Evolutionary conservation across 192 early-diverging fungal species (phyloP).

Genomic region (Entomortierella beljakovae): DNA sequence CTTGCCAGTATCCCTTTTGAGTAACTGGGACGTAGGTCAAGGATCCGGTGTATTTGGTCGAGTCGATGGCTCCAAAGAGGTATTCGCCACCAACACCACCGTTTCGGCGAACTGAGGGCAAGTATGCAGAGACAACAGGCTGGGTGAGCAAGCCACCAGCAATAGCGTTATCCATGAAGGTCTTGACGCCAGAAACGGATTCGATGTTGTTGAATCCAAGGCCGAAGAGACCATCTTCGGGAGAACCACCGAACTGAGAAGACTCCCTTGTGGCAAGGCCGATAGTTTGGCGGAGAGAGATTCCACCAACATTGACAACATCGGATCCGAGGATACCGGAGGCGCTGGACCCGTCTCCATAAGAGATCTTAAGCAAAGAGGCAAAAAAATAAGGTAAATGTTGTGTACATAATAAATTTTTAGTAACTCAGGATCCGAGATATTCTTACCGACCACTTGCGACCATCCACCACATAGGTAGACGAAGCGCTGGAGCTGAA

Average conservation of each 20-base stretch:
- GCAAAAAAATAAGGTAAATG: too few species aligned
- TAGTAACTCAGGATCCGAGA: too few species aligned
- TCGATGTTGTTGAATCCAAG: constrained; percentile 68
- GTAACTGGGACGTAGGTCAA: constrained; percentile 69
- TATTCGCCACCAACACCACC: constrained; percentile 59
- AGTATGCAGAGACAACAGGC: constrained; percentile 72
- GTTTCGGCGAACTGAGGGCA: constrained; percentile 59
- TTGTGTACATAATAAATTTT: too few species aligned
- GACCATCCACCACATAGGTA: constrained; percentile 66
- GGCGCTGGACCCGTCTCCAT: constrained; percentile 70
- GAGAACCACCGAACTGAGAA: constrained; percentile 63
- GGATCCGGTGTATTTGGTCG: constrained; percentile 58
- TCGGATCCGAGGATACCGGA: constrained; percentile 59
- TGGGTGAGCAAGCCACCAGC: constrained; percentile 62
- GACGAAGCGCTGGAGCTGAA: constrained; percentile 61
- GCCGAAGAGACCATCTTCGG: constrained; percentile 74
- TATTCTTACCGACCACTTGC: constrained; percentile 66
- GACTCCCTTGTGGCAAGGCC: constrained; percentile 73
- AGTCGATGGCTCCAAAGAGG: constrained; percentile 69
- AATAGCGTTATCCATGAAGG: constrained; percentile 69
- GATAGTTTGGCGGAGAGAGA: constrained; percentile 72
- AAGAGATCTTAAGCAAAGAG: too few species aligned
- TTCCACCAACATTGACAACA: constrained; percentile 63
- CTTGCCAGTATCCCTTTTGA: constrained; percentile 68
- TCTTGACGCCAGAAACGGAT: constrained; percentile 58